Percentiles rank a stretch among this genome's conserved stretches.
phyloP scores from a whole-genome alignment of 306 rosid species.

The Cyclanthera cordifolia region DNA sequence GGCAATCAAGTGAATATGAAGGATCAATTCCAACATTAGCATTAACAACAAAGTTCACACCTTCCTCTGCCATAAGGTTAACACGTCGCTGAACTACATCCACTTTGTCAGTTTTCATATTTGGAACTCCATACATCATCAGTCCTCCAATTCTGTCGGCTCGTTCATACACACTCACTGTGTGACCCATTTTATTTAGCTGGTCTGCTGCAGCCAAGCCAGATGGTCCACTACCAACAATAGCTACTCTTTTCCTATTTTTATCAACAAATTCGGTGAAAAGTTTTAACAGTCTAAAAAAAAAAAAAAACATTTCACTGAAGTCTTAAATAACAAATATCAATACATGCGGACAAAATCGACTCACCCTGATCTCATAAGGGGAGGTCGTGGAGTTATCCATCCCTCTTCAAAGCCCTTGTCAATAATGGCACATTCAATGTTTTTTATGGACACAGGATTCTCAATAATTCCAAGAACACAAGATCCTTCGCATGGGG shows the following conservation, averaged over 20 bases:
- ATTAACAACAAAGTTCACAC: conserved; percentile 65
- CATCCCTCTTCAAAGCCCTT: conserved; percentile 98
- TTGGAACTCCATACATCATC: conserved; percentile 99
- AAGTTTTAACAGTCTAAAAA: too few species aligned
- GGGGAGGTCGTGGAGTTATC: conserved; percentile 96
- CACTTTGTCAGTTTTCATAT: conserved; percentile 74
- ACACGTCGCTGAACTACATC: conserved; percentile 85
- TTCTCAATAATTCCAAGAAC: conserved; percentile 75
- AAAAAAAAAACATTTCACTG: too few species aligned
- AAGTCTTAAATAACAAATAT: neutral
- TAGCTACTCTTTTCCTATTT: conserved; percentile 73
- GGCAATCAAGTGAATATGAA: conserved; percentile 48
- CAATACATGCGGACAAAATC: neutral
- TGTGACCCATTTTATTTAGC: conserved; percentile 78
- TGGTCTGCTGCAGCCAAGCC: conserved; percentile 99
- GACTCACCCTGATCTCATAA: conserved; percentile 69
- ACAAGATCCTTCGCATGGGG: conserved; percentile 98
- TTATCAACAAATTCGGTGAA: conserved; percentile 6
- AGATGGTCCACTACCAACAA: conserved; percentile 93
- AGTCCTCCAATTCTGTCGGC: conserved; percentile 72
- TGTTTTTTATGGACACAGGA: conserved; percentile 86
- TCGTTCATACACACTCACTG: conserved; percentile 52
- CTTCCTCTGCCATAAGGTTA: conserved; percentile 81
- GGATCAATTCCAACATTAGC: conserved; percentile 79
- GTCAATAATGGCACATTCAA: conserved; percentile 95